phyloP scores from a whole-genome alignment of 1,284 basidiomycete genomes.

The Cryptococcus maquisensis region DNA sequence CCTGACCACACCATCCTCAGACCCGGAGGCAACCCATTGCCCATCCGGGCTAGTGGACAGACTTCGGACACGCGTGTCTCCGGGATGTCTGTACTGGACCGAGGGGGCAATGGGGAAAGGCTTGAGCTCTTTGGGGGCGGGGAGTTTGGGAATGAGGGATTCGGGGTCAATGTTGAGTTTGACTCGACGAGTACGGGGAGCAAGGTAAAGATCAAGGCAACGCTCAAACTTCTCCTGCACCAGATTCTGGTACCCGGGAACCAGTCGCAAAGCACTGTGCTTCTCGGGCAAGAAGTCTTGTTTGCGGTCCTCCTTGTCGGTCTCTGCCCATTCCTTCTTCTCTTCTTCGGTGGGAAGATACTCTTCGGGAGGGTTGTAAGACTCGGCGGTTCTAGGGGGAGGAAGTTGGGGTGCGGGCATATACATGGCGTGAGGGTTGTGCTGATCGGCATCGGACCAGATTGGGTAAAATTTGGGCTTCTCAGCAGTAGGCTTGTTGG shows the following conservation, averaged over 20 bases:
- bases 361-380: slow-evolving; percentile 97
- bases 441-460: slow-evolving; percentile 70
- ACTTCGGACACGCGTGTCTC: slow-evolving; percentile 64
- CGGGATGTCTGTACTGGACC: slow-evolving; percentile 64
- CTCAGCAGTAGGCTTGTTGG: slow-evolving; percentile 73
- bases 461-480: slow-evolving; percentile 81
- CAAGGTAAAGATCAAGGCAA: slow-evolving; percentile 94
- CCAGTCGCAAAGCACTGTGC: slow-evolving; percentile 75
- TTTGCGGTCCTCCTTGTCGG: slow-evolving; percentile 87
- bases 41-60: slow-evolving; percentile 82
- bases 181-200: slow-evolving; percentile 80
- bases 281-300: slow-evolving; percentile 86
- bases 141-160: slow-evolving; percentile 90
- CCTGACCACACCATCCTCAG: slow-evolving; percentile 80
- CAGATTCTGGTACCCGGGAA: slow-evolving; percentile 87
- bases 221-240: slow-evolving; percentile 92
- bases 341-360: slow-evolving; percentile 90
- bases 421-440: slow-evolving; percentile 67
- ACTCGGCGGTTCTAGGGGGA: slow-evolving; percentile 87
- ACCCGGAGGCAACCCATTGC: slow-evolving; percentile 86
- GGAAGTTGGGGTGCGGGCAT: slow-evolving; percentile 89
- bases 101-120: slow-evolving; percentile 90
- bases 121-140: slow-evolving; percentile 81
- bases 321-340: slow-evolving; percentile 74
- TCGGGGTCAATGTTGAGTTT: slow-evolving; percentile 89